phyloP scores from a whole-genome alignment of 306 rosid genomes.

The Begonia peltatifolia region DNA sequence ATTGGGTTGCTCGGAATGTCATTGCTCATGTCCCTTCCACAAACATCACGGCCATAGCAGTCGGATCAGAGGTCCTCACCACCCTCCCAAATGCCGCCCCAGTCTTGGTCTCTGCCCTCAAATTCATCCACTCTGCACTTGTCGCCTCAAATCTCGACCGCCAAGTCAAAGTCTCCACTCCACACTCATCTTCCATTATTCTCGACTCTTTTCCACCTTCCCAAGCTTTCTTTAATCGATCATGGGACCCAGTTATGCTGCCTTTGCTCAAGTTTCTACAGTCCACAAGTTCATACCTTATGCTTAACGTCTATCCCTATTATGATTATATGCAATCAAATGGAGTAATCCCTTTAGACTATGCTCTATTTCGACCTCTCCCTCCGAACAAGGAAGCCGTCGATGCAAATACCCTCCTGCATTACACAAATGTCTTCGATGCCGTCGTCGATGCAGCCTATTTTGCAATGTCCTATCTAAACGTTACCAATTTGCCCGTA shows the following conservation, averaged over 20 bases:
- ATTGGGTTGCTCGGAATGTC: conserved; percentile 81
- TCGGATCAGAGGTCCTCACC: conserved; percentile 79
- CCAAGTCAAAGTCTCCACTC: conserved; percentile 73
- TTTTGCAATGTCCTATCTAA: conserved; percentile 79
- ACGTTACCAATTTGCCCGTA: conserved; percentile 62
- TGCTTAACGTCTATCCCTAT: conserved; percentile 91
- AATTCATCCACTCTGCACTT: conserved; percentile 83
- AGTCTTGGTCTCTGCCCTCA: conserved; percentile 69
- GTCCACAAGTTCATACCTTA: conserved; percentile 64
- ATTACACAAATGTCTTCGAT: conserved; percentile 88
- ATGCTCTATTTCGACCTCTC: conserved; percentile 84
- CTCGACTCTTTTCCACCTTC: conserved; percentile 97
- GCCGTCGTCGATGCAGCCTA: conserved; percentile 88
- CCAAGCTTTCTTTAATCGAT: conserved; percentile 81
- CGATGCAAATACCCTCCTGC: conserved; percentile 78
- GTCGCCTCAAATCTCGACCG: conserved; percentile 70
- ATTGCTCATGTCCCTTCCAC: conserved; percentile 83
- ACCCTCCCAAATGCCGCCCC: conserved; percentile 83
- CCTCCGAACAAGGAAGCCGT: conserved; percentile 95
- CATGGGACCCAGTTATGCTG: conserved; percentile 82
- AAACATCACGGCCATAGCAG: conserved; percentile 73
- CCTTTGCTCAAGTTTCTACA: conserved; percentile 75
- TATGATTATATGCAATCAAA: conserved; percentile 78
- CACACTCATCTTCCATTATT: conserved; percentile 72
- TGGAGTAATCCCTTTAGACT: conserved; percentile 80